Conservation (phyloP, 805 yeast genomes). For the Yarrowia keelungensis region DNA sequence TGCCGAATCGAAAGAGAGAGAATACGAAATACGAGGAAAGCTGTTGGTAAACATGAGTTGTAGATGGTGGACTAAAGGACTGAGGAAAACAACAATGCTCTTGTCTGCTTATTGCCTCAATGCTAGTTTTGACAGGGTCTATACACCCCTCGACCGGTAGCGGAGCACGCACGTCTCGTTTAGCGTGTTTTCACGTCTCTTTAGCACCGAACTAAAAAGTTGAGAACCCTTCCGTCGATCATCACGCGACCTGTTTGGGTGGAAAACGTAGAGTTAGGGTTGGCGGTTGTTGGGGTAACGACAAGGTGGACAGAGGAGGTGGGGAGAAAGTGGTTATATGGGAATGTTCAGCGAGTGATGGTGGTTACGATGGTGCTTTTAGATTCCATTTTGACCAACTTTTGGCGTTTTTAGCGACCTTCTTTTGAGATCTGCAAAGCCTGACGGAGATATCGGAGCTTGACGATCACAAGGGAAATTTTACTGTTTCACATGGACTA, state of each 20-base stretch:
- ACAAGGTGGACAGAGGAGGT: no score
- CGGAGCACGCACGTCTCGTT: neutral
- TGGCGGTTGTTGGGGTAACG: slow-evolving; percentile 2
- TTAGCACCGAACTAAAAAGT: slow-evolving; percentile 1
- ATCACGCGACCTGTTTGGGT: neutral
- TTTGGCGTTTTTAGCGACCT: no score
- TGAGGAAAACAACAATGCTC: no score
- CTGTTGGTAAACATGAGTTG: no score
- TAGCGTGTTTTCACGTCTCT: slow-evolving; percentile 3
- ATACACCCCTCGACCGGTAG: neutral
- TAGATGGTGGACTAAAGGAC: no score
- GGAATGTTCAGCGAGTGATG: no score
- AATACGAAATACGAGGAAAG: slow-evolving; percentile 1
- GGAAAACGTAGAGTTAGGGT: neutral
- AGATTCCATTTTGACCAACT: no score
- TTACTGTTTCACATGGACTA: neutral
- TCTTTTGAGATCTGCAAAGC: no score
- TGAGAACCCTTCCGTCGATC: slow-evolving; percentile 18
- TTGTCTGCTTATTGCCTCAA: no score
- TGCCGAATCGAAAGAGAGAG: neutral
- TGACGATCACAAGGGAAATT: neutral
- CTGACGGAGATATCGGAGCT: slow-evolving; percentile 8
- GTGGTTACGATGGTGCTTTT: no score
- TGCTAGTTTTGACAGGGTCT: neutral
- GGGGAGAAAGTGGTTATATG: no score